Percentiles rank a stretch among this genome's conserved stretches.
Evolutionary conservation across 306 rosid genomes (phyloP).

Genomic region (Dicorynia guianensis): DNA sequence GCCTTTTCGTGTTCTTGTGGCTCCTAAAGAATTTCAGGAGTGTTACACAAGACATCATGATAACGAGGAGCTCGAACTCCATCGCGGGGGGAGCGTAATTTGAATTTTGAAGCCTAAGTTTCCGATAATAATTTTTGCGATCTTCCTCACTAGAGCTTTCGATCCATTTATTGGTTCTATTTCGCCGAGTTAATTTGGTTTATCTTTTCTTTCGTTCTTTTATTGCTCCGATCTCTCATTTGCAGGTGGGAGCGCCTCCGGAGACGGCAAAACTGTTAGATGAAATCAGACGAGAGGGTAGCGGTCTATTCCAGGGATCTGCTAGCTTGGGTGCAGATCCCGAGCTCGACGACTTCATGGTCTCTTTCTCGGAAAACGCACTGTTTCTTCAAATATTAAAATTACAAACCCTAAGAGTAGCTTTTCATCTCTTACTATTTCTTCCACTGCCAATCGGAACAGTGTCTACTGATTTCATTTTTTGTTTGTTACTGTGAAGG

Average conservation of each 20-base stretch:
- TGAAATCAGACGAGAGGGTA: conserved; percentile 50
- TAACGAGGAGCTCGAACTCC: background rate
- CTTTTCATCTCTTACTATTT: background rate
- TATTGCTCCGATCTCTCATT: background rate
- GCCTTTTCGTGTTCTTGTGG: background rate
- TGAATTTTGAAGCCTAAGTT: background rate
- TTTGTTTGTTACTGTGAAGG: conserved; percentile 46
- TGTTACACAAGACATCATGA: background rate
- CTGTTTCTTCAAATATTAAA: background rate
- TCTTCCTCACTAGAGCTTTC: background rate
- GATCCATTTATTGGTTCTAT: background rate
- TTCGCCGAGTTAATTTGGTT: background rate
- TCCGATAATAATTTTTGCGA: background rate
- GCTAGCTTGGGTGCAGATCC: conserved; percentile 63
- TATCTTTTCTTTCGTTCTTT: background rate
- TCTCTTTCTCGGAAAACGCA: conserved; percentile 32
- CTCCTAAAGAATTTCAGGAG: background rate
- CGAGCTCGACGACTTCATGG: conserved; percentile 88
- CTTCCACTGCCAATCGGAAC: background rate
- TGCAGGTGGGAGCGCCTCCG: conserved; percentile 81
- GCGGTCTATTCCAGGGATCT: conserved; percentile 35
- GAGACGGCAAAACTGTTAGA: conserved; percentile 59
- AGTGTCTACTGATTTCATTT: background rate
- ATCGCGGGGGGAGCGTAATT: background rate
- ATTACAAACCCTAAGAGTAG: conserved; percentile 46